Conservation (phyloP, 2,329 filamentous ascomycete genomes). For the Colletotrichum australisinense region DNA sequence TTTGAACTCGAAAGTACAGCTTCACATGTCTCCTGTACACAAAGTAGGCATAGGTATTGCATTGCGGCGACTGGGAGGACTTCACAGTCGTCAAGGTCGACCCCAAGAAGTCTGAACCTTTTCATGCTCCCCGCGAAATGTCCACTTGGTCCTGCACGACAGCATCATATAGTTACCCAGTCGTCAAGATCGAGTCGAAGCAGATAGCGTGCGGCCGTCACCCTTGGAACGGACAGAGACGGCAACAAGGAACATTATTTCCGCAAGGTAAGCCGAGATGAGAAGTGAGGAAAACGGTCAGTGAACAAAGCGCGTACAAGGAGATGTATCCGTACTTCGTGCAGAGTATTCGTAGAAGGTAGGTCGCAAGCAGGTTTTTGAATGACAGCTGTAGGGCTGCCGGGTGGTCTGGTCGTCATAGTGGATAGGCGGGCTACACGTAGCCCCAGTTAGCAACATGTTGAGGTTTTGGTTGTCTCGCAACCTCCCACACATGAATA, state of each 20-base stretch:
- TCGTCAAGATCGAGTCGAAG: not conserved
- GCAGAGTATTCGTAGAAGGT: not conserved
- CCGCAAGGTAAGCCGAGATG: not conserved
- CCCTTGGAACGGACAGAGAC: not conserved
- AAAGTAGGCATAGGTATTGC: not conserved
- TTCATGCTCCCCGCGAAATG: not conserved
- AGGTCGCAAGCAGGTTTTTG: slow-evolving; percentile 25
- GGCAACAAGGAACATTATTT: not conserved
- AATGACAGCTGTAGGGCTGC: slow-evolving; percentile 13
- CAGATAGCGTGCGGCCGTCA: not conserved
- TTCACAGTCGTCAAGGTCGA: not conserved
- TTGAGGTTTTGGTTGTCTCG: not conserved
- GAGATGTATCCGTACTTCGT: too few relatives aligned
- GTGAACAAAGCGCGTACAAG: not conserved
- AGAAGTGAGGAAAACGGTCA: not conserved
- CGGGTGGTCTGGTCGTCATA: slow-evolving; percentile 20
- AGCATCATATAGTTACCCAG: slow-evolving; percentile 27
- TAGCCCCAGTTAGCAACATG: slow-evolving; percentile 16
- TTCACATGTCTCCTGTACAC: not conserved
- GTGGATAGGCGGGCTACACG: slow-evolving; percentile 17
- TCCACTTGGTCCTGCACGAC: slow-evolving; percentile 7
- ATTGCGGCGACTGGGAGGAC: not conserved
- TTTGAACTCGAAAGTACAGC: not conserved
- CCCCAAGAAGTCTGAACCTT: not conserved
- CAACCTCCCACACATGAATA: not conserved